Conservation (phyloP, 2,329 filamentous ascomycete species). For the Dothiorella sarmentorum region DNA sequence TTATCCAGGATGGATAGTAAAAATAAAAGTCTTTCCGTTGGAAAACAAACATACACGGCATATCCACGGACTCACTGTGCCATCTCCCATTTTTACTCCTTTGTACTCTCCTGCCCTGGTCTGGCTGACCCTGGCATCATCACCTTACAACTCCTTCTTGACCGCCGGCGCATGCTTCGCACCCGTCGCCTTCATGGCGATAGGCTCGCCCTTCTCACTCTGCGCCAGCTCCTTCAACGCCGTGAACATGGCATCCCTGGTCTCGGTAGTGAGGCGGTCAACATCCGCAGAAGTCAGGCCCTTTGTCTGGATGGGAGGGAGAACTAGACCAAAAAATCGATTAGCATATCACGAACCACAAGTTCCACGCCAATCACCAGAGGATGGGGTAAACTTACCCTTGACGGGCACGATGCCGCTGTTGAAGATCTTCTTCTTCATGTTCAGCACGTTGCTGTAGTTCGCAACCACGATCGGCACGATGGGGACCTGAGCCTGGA, state of each 20-base stretch:
- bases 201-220: slow-evolving; percentile 20
- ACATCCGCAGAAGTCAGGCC: slow-evolving; percentile 35
- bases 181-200: slow-evolving; percentile 7
- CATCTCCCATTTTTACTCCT: too few relatives aligned
- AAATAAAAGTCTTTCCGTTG: too few relatives aligned
- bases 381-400: slow-evolving; percentile 18
- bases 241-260: slow-evolving; percentile 35
- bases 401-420: slow-evolving; percentile 55
- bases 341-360: not conserved
- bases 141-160: slow-evolving; percentile 13
- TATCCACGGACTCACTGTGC: too few relatives aligned
- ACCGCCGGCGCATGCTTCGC: not conserved
- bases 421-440: slow-evolving; percentile 42
- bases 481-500: slow-evolving; percentile 90
- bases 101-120: too few relatives aligned
- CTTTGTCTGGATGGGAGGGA: slow-evolving; percentile 36
- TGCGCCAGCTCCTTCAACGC: slow-evolving; percentile 34
- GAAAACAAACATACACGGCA: too few relatives aligned
- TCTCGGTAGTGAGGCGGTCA: slow-evolving; percentile 31
- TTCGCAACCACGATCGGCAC: slow-evolving; percentile 67
- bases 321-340: slow-evolving; percentile 18
- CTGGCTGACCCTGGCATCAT: too few relatives aligned
- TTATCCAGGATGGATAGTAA: too few relatives aligned
- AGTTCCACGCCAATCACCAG: not conserved
- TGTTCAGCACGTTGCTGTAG: slow-evolving; percentile 47